These are phyloP conservation scores for Penicillium alfredii DNA, from an alignment of 495 filamentous ascomycete species.

Conservation along the genomic window DNA sequence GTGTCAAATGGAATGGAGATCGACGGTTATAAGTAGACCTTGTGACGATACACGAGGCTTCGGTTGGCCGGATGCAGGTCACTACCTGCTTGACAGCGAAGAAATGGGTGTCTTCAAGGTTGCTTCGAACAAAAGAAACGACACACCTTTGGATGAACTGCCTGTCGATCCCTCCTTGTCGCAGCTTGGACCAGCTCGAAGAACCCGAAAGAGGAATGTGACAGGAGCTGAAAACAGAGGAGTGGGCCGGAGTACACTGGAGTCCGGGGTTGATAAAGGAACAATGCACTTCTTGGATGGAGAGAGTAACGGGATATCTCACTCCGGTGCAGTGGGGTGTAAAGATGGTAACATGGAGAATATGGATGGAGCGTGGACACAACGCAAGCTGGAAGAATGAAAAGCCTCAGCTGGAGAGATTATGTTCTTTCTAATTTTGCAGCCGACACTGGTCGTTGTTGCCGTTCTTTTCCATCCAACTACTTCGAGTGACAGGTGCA, in stretches of 20 bases:
- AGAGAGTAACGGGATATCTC: too few relatives aligned
- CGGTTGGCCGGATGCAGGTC: constrained; percentile 14
- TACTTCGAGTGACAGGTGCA: too few relatives aligned
- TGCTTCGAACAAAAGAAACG: constrained; percentile 1
- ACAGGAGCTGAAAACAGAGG: constrained; percentile 16
- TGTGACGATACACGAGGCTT: constrained; percentile 10
- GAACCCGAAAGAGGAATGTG: constrained; percentile 6
- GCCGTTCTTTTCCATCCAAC: too few relatives aligned
- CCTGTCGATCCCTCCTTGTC: constrained; percentile 12
- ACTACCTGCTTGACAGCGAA: constrained; percentile 1
- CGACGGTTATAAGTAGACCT: constrained; percentile 34
- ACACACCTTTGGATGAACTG: constrained; percentile 10
- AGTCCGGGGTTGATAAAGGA: constrained; percentile 15
- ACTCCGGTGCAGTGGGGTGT: too few relatives aligned
- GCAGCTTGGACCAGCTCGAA: neutral
- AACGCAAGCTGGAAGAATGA: too few relatives aligned
- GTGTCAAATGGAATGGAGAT: constrained; percentile 31
- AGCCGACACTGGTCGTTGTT: too few relatives aligned
- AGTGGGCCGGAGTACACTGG: constrained; percentile 9
- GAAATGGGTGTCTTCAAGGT: constrained; percentile 10
- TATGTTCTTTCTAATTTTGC: too few relatives aligned
- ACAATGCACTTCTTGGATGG: constrained; percentile 14
- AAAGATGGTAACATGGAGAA: too few relatives aligned
- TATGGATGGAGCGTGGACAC: neutral
- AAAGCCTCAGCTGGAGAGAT: too few relatives aligned